These are phyloP conservation scores for Staphylotrichum longicolle DNA, from an alignment of 495 filamentous ascomycete genomes.

Conservation along the genomic window DNA sequence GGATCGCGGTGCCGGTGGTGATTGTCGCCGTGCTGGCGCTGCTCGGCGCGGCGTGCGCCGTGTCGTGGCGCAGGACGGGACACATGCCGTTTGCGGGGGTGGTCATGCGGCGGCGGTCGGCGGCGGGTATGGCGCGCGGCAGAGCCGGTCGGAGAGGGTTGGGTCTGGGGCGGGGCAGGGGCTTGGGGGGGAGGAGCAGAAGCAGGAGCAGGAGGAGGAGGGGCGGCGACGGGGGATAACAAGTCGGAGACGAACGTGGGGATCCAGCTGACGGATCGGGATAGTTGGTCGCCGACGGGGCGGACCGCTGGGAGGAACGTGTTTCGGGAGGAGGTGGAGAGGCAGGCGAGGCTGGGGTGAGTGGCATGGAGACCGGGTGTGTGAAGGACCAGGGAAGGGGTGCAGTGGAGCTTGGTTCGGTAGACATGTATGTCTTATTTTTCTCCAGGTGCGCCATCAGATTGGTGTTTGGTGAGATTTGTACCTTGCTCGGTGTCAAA, in stretches of 20 bases:
- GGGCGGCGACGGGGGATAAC: conserved; percentile 7
- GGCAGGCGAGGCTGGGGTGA: conserved; percentile 30
- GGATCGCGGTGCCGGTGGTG: conserved; percentile 31
- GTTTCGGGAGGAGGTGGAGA: conserved; percentile 37
- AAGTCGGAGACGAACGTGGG: conserved; percentile 22
- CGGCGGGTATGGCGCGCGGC: conserved; percentile 32
- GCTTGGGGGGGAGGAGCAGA: neutral
- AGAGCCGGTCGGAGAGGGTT: conserved; percentile 27
- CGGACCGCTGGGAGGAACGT: conserved; percentile 28
- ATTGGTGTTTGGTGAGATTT: no score
- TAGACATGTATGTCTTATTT: no score
- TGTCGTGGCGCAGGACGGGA: conserved; percentile 22
- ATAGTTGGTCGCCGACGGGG: conserved; percentile 35
- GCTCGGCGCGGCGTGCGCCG: conserved; percentile 21
- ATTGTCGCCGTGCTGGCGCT: conserved; percentile 14
- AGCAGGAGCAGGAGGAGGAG: neutral
- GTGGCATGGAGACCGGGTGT: neutral
- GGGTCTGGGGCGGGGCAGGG: conserved; percentile 7
- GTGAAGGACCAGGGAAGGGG: neutral
- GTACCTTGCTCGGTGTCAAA: no score
- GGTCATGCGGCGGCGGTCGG: conserved; percentile 1
- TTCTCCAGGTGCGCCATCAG: no score
- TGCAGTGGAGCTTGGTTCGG: no score
- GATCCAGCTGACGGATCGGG: conserved; percentile 35
- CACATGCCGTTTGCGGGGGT: conserved; percentile 19